Percentiles rank a stretch among this genome's conserved stretches.
These are phyloP conservation scores for Cladosporium sp. DNA, from an alignment of 2,329 filamentous ascomycete species.

Conservation along the genomic window DNA sequence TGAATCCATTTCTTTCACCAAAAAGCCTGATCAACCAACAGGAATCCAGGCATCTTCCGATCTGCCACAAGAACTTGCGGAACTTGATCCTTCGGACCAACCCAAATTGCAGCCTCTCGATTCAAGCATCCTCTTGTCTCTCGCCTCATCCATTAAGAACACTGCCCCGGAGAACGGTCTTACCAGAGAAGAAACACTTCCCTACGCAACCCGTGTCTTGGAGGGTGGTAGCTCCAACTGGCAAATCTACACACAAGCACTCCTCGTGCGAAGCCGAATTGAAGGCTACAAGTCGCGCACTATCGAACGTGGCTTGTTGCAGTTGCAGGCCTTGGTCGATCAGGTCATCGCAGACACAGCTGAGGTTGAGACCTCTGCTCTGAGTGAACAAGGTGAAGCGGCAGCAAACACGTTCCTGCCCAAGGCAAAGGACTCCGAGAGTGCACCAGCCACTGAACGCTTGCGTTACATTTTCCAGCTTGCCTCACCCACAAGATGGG, in stretches of 20 bases:
- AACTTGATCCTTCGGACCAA: conserved; percentile 71
- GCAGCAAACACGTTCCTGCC: conserved; percentile 76
- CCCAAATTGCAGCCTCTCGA: conserved; percentile 78
- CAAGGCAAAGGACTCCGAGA: conserved; percentile 66
- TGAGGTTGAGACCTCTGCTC: conserved; percentile 20
- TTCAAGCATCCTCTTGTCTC: conserved; percentile 75
- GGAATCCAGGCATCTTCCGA: conserved; percentile 41
- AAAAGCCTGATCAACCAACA: conserved; percentile 31
- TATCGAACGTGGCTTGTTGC: conserved; percentile 80
- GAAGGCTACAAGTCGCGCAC: conserved; percentile 85
- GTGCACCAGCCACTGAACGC: conserved; percentile 70
- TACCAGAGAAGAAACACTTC: conserved; percentile 88
- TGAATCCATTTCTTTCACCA: conserved; percentile 75
- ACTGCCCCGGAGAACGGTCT: conserved; percentile 78
- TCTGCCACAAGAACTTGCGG: conserved; percentile 58
- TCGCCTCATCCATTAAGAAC: conserved; percentile 85
- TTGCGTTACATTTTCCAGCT: conserved; percentile 80
- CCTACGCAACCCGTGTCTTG: conserved; percentile 83
- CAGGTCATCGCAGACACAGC: conserved; percentile 86
- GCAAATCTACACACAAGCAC: conserved; percentile 93
- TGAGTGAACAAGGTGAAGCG: conserved; percentile 22
- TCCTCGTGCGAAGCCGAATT: conserved; percentile 83
- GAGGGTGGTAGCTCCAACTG: conserved; percentile 89
- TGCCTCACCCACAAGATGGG: conserved; percentile 82
- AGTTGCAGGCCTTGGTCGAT: conserved; percentile 91